Percentiles rank a stretch among this genome's conserved stretches.
phyloP scores from a whole-genome alignment of 2,329 filamentous ascomycete species.

The Zymoseptoria tritici region DNA sequence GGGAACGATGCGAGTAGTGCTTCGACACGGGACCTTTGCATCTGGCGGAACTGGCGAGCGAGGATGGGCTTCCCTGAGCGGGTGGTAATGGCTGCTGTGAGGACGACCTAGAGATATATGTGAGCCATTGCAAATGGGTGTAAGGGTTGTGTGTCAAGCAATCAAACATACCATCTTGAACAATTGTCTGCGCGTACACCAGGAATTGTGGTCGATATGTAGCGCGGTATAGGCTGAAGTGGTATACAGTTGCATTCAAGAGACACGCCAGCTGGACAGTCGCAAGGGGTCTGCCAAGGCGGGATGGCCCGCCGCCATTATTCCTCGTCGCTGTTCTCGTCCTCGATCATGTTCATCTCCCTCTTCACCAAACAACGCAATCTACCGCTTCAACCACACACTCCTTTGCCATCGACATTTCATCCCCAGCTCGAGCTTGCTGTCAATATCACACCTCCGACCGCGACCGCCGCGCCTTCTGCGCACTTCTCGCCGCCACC shows the following conservation, averaged over 20 bases:
- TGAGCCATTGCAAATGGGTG: constrained; percentile 3
- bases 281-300: not conserved
- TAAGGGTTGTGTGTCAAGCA: not conserved
- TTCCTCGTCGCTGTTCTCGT: not conserved
- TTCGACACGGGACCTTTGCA: constrained; percentile 93
- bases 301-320: not conserved
- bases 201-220: not conserved
- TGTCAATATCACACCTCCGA: not conserved
- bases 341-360: not conserved
- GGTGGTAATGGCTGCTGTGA: constrained; percentile 98
- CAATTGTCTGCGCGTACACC: not conserved
- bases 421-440: not conserved
- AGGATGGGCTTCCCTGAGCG: constrained; percentile 96
- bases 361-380: not conserved
- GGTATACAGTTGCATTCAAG: not conserved
- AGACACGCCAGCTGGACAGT: not conserved
- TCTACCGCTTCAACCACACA: not conserved
- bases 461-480: not conserved
- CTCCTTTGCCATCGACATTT: not conserved
- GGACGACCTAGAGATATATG: constrained; percentile 70
- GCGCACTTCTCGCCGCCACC: not conserved
- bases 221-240: not conserved
- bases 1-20: constrained; percentile 94
- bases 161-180: constrained; percentile 25
- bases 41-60: constrained; percentile 95